Evolutionary conservation across 192 early-diverging fungal genomes (phyloP), one percentile per base, ranked within the genome.

Genomic region (Umbelopsis ramanniana): DNA sequence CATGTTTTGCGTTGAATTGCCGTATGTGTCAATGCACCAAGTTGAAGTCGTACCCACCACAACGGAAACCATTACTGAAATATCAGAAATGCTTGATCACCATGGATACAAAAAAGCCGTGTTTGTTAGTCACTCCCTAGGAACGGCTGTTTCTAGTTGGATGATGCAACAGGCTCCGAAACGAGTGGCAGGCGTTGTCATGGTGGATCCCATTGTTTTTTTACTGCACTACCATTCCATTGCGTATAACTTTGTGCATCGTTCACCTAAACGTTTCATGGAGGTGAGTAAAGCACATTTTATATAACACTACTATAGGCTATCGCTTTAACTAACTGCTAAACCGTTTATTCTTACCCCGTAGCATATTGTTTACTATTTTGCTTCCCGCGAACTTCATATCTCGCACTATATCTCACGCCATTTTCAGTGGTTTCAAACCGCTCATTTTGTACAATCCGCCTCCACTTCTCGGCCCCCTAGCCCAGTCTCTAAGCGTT

Each of bases 171-270:
- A 85, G 35, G 67, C 80, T 0, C 79, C 81, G 29, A 85, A 86
- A 26, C 68, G 74, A 33, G 77, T 87, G 21, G 79, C 79, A 5
- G 88, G 88, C 3, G 47, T 83, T 22, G 79, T 93, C 9, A 72
- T 93, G 43, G 74, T 87, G 33, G 92, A 93, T 35, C 92, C 92
- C 7, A 85, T 93, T 67, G 84, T 82, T 46, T 91, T 93, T 73
- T 66, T 87, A 29, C 78, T 92, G 3, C 88, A 85, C 69, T 84
- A 89, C 53, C 85, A 81, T 11, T 46, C 87, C 70, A 83, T 92
- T 35, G 86, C 87, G 22, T 87, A 83, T 68, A 92, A 93, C 70
- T 88, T 88, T 75, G 76, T 83, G 9, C 80, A 84, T 55, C 67
- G 86, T 26, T 46, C 66, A 2, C 86, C 86, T 2, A 53, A 54